phyloP scores from a whole-genome alignment of 306 rosid species.

The Herpetospermum pedunculosum region DNA sequence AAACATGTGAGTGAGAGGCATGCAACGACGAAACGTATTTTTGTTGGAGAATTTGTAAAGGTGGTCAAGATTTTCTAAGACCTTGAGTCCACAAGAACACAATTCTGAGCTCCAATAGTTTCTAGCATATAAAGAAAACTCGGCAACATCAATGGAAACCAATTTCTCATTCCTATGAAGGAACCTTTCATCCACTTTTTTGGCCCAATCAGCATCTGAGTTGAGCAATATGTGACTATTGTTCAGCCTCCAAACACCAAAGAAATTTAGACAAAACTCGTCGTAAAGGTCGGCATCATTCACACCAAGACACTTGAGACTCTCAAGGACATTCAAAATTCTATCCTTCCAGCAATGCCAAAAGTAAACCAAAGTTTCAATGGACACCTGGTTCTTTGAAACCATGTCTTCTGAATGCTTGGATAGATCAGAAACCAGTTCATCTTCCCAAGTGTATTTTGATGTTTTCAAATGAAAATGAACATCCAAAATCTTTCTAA shows the following conservation, averaged over 20 bases:
- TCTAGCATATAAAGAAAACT: slow-evolving; percentile 26
- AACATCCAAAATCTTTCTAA: slow-evolving; percentile 45
- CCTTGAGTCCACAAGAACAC: slow-evolving; percentile 32
- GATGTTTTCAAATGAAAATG: slow-evolving; percentile 31
- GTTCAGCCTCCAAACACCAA: slow-evolving; percentile 40
- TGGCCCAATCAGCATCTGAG: slow-evolving; percentile 53
- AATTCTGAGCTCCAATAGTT: slow-evolving; percentile 47
- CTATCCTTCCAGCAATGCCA: slow-evolving; percentile 64
- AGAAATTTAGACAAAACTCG: slow-evolving; percentile 36
- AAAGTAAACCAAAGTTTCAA: slow-evolving; percentile 42
- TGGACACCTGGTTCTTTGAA: slow-evolving; percentile 26
- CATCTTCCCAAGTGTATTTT: slow-evolving; percentile 31
- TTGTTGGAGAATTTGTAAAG: slow-evolving; percentile 18
- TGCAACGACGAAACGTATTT: slow-evolving; percentile 16
- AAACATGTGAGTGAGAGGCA: slow-evolving; percentile 26
- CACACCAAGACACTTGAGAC: slow-evolving; percentile 20
- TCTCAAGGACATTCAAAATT: slow-evolving; percentile 22
- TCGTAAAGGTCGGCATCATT: slow-evolving; percentile 22
- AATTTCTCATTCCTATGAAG: slow-evolving; percentile 25
- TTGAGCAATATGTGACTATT: slow-evolving; percentile 28
- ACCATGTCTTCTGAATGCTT: slow-evolving; percentile 19
- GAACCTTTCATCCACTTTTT: slow-evolving; percentile 14
- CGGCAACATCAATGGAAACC: slow-evolving; percentile 21
- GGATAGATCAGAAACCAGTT: slow-evolving; percentile 15
- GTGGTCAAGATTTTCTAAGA: slow-evolving; percentile 31